These are phyloP conservation scores for Trichoderma arundinaceum DNA, from an alignment of 2,329 filamentous ascomycete species.

Conservation along the genomic window DNA sequence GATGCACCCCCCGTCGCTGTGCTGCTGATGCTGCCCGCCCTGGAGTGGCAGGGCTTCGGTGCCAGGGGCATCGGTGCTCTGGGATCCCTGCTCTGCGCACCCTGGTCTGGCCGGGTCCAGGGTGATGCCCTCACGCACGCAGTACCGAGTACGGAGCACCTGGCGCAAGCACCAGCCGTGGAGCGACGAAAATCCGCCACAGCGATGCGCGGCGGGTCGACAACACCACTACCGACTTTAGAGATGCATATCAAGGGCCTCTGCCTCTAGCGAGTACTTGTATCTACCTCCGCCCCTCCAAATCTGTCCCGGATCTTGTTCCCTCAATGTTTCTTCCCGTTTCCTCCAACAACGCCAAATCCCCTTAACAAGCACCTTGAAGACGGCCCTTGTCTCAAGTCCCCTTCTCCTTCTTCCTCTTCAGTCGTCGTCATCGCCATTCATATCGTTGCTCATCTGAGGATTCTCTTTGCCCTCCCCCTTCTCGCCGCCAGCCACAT, in stretches of 20 bases:
- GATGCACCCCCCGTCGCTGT: slow-evolving; percentile 32
- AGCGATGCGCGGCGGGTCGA: slow-evolving; percentile 32
- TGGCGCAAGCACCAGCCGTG: background rate
- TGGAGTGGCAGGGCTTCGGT: slow-evolving; percentile 29
- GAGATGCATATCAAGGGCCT: slow-evolving; percentile 29
- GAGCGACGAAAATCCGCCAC: slow-evolving; percentile 24
- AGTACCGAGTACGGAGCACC: background rate
- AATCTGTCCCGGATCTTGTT: slow-evolving; percentile 28
- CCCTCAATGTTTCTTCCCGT: slow-evolving; percentile 28
- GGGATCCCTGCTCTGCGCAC: slow-evolving; percentile 19
- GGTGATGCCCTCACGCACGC: slow-evolving; percentile 24
- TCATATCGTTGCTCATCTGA: slow-evolving; percentile 6
- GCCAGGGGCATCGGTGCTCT: slow-evolving; percentile 31
- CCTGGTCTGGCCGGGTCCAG: slow-evolving; percentile 1
- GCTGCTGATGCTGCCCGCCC: slow-evolving; percentile 23
- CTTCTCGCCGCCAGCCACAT: background rate
- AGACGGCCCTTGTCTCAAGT: slow-evolving; percentile 27
- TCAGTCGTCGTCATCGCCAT: slow-evolving; percentile 18
- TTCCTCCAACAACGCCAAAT: slow-evolving; percentile 18
- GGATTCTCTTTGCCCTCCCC: background rate
- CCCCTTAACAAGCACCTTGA: slow-evolving; percentile 21
- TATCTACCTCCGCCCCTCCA: slow-evolving; percentile 31
- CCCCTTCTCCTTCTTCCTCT: slow-evolving; percentile 25
- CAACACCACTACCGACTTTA: slow-evolving; percentile 31
- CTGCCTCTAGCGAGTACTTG: slow-evolving; percentile 32